Conservation (phyloP, 2,329 filamentous ascomycete species). For the Sphaerulina populicola region DNA sequence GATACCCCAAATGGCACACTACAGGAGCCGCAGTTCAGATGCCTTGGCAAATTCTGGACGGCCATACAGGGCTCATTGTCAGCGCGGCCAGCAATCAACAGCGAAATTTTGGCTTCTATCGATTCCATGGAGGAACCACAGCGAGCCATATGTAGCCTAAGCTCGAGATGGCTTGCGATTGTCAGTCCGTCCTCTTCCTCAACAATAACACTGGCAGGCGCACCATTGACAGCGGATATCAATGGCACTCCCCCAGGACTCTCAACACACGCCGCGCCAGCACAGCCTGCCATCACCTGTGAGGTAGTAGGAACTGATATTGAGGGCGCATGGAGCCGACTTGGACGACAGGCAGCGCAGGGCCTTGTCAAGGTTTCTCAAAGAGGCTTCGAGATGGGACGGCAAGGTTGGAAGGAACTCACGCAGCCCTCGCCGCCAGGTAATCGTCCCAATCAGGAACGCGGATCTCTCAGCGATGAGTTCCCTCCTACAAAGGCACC, state of each 20-base stretch:
- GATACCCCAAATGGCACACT: constrained; percentile 25
- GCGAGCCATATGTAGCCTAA: constrained; percentile 60
- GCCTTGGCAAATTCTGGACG: constrained; percentile 88
- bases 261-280: constrained; percentile 57
- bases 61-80: constrained; percentile 45
- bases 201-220: constrained; percentile 59
- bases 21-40: constrained; percentile 44
- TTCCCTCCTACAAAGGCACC: constrained; percentile 71
- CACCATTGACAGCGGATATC: constrained; percentile 45
- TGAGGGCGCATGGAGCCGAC: constrained; percentile 39
- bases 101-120: constrained; percentile 26
- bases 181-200: constrained; percentile 61
- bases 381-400: constrained; percentile 57
- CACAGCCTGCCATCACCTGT: constrained; percentile 58
- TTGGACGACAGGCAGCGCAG: constrained; percentile 62
- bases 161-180: constrained; percentile 67
- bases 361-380: constrained; percentile 63
- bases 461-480: constrained; percentile 15
- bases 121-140: constrained; percentile 16
- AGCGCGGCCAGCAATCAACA: constrained; percentile 10
- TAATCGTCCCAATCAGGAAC: constrained; percentile 13
- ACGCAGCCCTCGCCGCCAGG: constrained; percentile 51
- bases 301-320: constrained; percentile 63
- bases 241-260: constrained; percentile 50
- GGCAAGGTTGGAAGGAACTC: constrained; percentile 71